Conservation (phyloP, 1,284 basidiomycete species). For the Pseudomicrostroma phylloplanum region DNA sequence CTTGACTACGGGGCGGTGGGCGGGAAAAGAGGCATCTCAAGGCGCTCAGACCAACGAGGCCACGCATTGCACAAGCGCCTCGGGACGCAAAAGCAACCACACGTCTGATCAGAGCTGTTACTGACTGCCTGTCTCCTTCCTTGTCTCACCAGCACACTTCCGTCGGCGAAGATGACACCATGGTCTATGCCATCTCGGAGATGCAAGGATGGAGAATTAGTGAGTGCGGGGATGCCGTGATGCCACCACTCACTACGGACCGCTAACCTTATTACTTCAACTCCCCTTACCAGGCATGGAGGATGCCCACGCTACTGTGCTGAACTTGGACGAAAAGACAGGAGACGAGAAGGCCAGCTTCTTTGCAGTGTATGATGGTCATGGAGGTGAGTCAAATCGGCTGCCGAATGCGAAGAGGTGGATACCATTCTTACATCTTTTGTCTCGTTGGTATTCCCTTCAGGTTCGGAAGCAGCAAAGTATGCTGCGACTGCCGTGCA, state of each 20-base stretch:
- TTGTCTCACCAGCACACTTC: conserved; percentile 61
- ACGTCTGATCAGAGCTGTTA: too few species aligned
- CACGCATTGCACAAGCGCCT: too few species aligned
- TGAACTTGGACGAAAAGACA: conserved; percentile 51
- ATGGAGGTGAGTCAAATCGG: conserved; percentile 68
- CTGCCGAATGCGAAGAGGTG: background rate
- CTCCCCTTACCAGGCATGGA: conserved; percentile 75
- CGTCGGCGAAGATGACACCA: conserved; percentile 69
- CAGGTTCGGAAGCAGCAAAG: conserved; percentile 80
- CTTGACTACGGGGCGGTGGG: too few species aligned
- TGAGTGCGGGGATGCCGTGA: conserved; percentile 54
- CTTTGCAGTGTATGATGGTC: conserved; percentile 97
- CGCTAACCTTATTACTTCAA: conserved; percentile 11
- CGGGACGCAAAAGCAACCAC: too few species aligned
- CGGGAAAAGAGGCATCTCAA: too few species aligned
- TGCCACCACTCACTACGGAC: conserved; percentile 5
- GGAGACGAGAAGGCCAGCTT: conserved; percentile 56
- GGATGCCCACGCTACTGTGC: conserved; percentile 82
- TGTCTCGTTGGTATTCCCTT: background rate
- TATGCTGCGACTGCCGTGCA: conserved; percentile 87
- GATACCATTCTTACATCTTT: background rate
- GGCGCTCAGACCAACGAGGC: too few species aligned
- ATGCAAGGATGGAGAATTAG: conserved; percentile 99
- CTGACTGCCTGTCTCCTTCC: background rate
- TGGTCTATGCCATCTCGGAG: conserved; percentile 77